Evolutionary conservation across 116 monocot genomes (phyloP).

Genomic region (Cymodocea nodosa): DNA sequence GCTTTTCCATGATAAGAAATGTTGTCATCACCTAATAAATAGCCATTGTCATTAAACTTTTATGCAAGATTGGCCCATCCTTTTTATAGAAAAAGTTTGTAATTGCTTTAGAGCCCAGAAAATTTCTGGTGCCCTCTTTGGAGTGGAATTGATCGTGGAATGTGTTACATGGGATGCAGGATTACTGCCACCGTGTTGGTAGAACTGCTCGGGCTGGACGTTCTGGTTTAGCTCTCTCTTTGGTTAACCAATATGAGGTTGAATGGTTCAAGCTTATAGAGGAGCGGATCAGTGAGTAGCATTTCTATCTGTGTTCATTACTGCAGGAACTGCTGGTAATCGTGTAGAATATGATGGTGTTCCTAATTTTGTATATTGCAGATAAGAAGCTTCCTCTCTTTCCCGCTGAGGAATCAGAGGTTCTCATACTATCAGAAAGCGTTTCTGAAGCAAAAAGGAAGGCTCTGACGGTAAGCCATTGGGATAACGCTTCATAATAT

Average conservation of each 20-base stretch:
- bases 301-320: neutral
- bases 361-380: conserved; percentile 12
- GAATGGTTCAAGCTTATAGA: conserved; percentile 68
- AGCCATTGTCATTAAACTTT: no score
- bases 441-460: conserved; percentile 58
- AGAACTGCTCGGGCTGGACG: conserved; percentile 85
- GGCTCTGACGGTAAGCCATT: conserved; percentile 32
- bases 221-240: conserved; percentile 61
- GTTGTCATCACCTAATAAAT: no score
- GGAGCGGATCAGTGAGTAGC: conserved; percentile 43
- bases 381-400: conserved; percentile 43
- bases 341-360: neutral
- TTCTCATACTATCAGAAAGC: conserved; percentile 30
- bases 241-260: conserved; percentile 80
- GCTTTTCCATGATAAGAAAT: no score
- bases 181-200: conserved; percentile 77
- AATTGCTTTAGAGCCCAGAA: no score
- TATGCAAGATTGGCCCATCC: no score
- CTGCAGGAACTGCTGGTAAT: neutral
- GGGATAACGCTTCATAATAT: neutral
- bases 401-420: conserved; percentile 34
- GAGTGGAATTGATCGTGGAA: no score
- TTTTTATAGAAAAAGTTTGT: no score
- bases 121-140: no score
- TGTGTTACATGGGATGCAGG: conserved; percentile 12